Base-by-base conservation (phyloP, 768 basidiomycete genomes). In the Cubamyces lactineus region DNA sequence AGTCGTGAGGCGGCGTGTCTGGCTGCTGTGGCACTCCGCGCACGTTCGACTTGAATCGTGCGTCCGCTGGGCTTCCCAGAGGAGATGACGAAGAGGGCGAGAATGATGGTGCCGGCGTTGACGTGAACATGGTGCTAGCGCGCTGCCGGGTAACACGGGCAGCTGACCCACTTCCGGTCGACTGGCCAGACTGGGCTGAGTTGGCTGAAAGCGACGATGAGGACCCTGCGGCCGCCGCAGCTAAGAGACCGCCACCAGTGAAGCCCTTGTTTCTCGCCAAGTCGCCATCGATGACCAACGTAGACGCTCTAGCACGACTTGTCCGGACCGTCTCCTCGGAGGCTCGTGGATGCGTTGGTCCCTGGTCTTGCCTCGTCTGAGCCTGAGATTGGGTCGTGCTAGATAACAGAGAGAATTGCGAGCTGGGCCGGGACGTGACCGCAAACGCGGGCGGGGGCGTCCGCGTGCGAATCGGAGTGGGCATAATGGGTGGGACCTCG, bases 341-440 rank as follows among this genome's bases (percentile, higher is more conserved):
- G 1, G 26, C 17, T n/a, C 55, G 47, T 3, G 62, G 28, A 17
- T 28, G 42, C 9, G 59, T 13, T 17, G 40, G 9, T 19, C 13
- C 23, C 6, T 51, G 49, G 2, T 52, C 49, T 15, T 40, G 51
- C 51, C 23, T 19, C 39, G 43, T 28, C 19, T 56, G 41, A 24
- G 34, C n/a, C 24, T 61, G 61, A 0, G 55, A 61, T 34, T 53
- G 30, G 21, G 58, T 17, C 2, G 39, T 16, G 7, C 38, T 52
- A 15, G 66, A 58, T 23, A 66, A 59, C 59, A 69, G 52, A 12
- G 68, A 67, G 40, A 69, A 63, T 45, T 74, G 71, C 5, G 73
- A 75, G 4, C 54, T 40, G 3, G 76, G 75, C 7, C 76, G 68
- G 9, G 75, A 75, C 17, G 74, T 75, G 16, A 77, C 76, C n/a